Conservation (phyloP, 192 early-diverging fungal species). For the Backusella mclennaniae region DNA sequence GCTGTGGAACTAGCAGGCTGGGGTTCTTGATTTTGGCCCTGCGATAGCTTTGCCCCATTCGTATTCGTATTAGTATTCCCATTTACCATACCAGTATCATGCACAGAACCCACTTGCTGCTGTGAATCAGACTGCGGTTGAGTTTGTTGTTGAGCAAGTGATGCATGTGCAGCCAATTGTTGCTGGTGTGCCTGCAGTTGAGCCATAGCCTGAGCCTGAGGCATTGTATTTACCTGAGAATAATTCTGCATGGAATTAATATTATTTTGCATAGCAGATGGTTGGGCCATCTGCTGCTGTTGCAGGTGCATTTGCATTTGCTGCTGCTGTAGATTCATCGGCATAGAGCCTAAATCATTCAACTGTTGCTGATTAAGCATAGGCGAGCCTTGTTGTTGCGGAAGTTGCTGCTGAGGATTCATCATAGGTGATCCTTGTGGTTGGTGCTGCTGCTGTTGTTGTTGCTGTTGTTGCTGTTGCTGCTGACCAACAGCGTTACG, state of each 20-base stretch:
- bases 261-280: not conserved
- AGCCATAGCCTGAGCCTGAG: constrained; percentile 7
- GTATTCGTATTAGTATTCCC: not conserved
- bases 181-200: constrained; percentile 14
- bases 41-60: not conserved
- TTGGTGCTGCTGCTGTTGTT: constrained; percentile 17
- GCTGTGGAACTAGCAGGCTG: not conserved
- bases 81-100: not conserved
- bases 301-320: not conserved
- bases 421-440: constrained; percentile 11
- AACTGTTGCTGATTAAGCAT: not conserved
- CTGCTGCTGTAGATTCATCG: constrained; percentile 5
- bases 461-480: constrained; percentile 12
- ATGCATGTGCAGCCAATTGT: constrained; percentile 9
- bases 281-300: constrained; percentile 15
- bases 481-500: constrained; percentile 26
- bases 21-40: not conserved
- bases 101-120: not conserved
- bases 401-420: constrained; percentile 1
- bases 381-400: constrained; percentile 10
- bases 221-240: constrained; percentile 1
- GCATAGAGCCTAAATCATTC: not conserved
- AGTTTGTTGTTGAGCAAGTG: not conserved
- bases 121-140: constrained; percentile 14
- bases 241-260: not conserved